These are phyloP conservation scores for Auxenochlorella protothecoides DNA, from an alignment of 139 green algal species.

Conservation along the genomic window DNA sequence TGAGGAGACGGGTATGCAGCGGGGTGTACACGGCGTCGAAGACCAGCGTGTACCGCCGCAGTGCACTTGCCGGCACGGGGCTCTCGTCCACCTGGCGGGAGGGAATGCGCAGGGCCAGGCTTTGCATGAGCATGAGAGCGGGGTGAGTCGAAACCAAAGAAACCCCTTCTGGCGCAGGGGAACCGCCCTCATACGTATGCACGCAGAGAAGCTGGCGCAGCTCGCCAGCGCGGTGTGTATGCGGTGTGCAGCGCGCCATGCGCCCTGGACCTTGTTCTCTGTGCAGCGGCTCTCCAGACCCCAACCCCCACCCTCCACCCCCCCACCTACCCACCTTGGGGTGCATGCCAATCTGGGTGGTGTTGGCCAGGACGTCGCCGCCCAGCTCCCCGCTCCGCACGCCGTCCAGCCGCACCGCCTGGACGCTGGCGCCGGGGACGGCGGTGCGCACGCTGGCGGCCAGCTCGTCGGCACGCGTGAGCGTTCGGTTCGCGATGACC, in stretches of 20 bases:
- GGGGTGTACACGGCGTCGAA: slow-evolving; percentile 99
- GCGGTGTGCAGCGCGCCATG: too few relatives aligned
- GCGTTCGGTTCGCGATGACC: slow-evolving; percentile 70
- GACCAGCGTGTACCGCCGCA: slow-evolving; percentile 61
- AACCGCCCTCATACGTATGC: too few relatives aligned
- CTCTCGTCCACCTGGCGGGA: slow-evolving; percentile 30
- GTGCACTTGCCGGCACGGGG: slow-evolving; percentile 44
- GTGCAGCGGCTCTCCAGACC: too few relatives aligned
- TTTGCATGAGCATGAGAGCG: too few relatives aligned
- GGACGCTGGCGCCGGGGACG: neutral
- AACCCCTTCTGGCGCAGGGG: too few relatives aligned
- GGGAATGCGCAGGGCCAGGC: neutral
- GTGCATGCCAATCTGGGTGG: slow-evolving; percentile 88
- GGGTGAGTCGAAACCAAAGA: too few relatives aligned
- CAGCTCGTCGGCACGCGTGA: slow-evolving; percentile 52
- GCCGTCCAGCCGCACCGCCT: slow-evolving; percentile 17
- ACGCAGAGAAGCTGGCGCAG: too few relatives aligned
- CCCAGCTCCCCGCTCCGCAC: slow-evolving; percentile 24
- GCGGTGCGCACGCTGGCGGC: slow-evolving; percentile 15
- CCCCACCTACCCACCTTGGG: slow-evolving; percentile 39
- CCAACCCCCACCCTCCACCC: too few relatives aligned
- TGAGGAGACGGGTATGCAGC: slow-evolving; percentile 72
- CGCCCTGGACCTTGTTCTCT: too few relatives aligned
- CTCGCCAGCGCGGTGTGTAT: too few relatives aligned
- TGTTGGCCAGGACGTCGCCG: slow-evolving; percentile 88